Evolutionary conservation across 2,329 filamentous ascomycete species (phyloP), one percentile per base, ranked within the genome.

Genomic region (Rhytidhysteron rufulum): DNA sequence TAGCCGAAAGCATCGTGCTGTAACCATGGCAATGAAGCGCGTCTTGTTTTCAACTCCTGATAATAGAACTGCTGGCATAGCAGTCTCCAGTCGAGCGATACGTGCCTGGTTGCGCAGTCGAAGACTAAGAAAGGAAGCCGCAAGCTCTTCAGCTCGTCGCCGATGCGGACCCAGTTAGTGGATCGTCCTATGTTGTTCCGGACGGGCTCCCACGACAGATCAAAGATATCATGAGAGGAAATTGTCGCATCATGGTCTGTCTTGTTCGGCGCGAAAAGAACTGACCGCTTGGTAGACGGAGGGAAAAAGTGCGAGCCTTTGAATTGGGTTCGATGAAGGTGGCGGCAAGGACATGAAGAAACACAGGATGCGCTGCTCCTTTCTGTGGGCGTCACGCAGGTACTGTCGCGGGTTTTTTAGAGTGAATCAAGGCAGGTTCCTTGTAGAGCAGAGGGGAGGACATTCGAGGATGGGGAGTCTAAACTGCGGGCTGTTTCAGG

Each of bases 81-180:
- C 19, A 34, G 40, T 17, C 49, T 45, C 49, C 49, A 53, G 37
- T 51, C 47, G 5, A 53, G 40, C 9, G 41, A 42, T 16, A 54
- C 34, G n/a, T 50, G 18, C 33, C 40, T 44, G 16, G 27, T 39
- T 27, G 38, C 27, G 31, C 39, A 25, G 36, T 54, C 34, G 39
- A 51, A 41, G 31, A 34, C 33, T 21, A 49, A 21, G 16, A 37
- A 48, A n/a, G 45, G 46, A 13, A 53, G 38, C 24, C 37, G 43
- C 11, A 51, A 32, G 40, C 40, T 46, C 33, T 44, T 50, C 32
- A 51, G 40, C 41, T 48, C 37, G 37, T 43, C 34, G 30, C 47
- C 35, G 25, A 54, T 43, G 30, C 42, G 41, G 16, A 54, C 49
- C 44, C 51, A 53, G 33, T 49, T 45, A 27, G 44, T 30, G 25